phyloP scores from a whole-genome alignment of 2,329 filamentous ascomycete species.

The Sporothrix humicola region DNA sequence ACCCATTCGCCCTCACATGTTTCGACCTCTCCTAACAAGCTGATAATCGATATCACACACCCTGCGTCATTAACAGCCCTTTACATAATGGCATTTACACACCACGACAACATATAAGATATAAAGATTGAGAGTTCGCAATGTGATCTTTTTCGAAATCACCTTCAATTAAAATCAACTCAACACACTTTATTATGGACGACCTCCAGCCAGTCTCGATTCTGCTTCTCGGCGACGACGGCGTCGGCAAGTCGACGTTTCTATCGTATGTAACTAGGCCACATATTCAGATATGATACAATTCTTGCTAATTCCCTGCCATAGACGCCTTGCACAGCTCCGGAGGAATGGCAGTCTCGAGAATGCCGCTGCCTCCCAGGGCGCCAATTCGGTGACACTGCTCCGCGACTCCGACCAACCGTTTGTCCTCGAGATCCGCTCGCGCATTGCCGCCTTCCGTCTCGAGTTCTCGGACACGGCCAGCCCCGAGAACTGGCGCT shows the following conservation, averaged over 20 bases:
- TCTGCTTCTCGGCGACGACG: constrained; percentile 63
- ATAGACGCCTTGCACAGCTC: constrained; percentile 59
- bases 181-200: constrained; percentile 22
- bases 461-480: constrained; percentile 67
- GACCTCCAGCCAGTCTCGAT: constrained; percentile 47
- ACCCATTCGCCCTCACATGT: not conserved
- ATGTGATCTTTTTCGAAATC: too few relatives aligned
- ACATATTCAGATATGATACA: not conserved
- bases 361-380: constrained; percentile 39
- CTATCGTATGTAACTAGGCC: constrained; percentile 58
- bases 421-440: constrained; percentile 61
- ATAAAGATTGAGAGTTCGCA: not conserved
- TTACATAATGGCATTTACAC: constrained; percentile 24
- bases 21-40: not conserved
- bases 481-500: constrained; percentile 62
- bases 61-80: not conserved
- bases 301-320: not conserved
- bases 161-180: too few relatives aligned
- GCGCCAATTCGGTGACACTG: constrained; percentile 54
- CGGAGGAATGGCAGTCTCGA: constrained; percentile 38
- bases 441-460: constrained; percentile 54
- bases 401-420: constrained; percentile 66
- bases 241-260: constrained; percentile 66
- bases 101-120: not conserved
- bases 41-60: not conserved